Evolutionary conservation across 2,329 filamentous ascomycete species (phyloP).

Genomic region (Didymella segeticola): DNA sequence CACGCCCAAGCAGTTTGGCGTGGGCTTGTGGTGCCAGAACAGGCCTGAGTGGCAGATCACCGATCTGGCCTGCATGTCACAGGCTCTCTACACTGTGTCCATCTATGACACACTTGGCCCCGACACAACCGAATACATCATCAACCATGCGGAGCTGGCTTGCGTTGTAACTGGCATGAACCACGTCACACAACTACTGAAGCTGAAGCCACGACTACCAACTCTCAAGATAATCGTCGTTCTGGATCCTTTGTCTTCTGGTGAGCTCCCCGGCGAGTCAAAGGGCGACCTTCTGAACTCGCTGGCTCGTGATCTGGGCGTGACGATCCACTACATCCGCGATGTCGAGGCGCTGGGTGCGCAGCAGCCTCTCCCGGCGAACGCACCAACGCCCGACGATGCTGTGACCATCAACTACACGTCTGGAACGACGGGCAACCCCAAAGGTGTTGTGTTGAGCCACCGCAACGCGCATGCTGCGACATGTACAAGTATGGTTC

Average conservation of each 20-base stretch:
- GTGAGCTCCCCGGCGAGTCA: constrained; percentile 77
- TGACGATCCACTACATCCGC: constrained; percentile 78
- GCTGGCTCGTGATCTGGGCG: constrained; percentile 74
- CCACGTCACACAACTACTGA: constrained; percentile 82
- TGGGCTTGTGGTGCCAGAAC: constrained; percentile 88
- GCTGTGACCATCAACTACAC: constrained; percentile 91
- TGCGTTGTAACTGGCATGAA: constrained; percentile 80
- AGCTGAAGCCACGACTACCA: constrained; percentile 78
- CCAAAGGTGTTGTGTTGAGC: constrained; percentile 83
- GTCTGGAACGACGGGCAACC: constrained; percentile 81
- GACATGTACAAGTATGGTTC: constrained; percentile 66
- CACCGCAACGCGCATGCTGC: constrained; percentile 82
- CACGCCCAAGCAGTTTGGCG: constrained; percentile 66
- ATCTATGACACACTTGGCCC: constrained; percentile 96
- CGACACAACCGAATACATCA: constrained; percentile 91
- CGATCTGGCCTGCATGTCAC: constrained; percentile 84
- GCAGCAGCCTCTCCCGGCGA: constrained; percentile 71
- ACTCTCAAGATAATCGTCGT: constrained; percentile 86
- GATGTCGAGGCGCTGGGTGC: constrained; percentile 84
- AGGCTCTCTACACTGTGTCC: constrained; percentile 87
- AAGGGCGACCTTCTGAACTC: constrained; percentile 80
- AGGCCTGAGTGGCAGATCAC: constrained; percentile 88
- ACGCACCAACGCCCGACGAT: constrained; percentile 75
- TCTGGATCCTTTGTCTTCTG: constrained; percentile 80
- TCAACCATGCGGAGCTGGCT: constrained; percentile 82